Conservation (phyloP, 2,329 filamentous ascomycete genomes). For the Graphilbum fragrans region DNA sequence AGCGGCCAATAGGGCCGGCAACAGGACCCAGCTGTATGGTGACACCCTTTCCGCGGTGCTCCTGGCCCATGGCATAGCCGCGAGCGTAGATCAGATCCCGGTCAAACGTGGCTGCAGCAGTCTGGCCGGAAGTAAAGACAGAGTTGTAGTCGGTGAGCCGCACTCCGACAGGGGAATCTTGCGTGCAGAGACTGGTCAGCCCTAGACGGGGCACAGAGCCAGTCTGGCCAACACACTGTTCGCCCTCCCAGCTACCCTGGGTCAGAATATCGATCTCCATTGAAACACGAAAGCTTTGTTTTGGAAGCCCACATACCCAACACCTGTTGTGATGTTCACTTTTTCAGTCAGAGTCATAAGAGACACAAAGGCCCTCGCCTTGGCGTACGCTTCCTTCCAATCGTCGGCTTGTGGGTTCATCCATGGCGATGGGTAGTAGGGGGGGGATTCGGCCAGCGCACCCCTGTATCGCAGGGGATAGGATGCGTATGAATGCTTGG, state of each 20-base stretch:
- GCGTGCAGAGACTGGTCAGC: constrained; percentile 66
- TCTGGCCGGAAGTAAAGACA: constrained; percentile 68
- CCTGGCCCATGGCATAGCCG: constrained; percentile 59
- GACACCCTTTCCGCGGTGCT: constrained; percentile 60
- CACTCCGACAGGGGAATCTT: constrained; percentile 74
- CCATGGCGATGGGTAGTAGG: constrained; percentile 82
- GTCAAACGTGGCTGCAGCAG: constrained; percentile 75
- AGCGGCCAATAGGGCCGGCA: constrained; percentile 58
- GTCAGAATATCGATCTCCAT: not conserved
- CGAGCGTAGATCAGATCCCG: constrained; percentile 57
- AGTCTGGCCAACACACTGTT: constrained; percentile 65
- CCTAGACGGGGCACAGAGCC: constrained; percentile 60
- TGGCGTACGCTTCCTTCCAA: constrained; percentile 65
- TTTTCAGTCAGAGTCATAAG: constrained; percentile 78
- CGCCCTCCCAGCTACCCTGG: constrained; percentile 45
- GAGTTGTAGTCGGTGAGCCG: constrained; percentile 69
- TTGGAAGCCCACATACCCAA: constrained; percentile 45
- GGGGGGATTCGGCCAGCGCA: constrained; percentile 31
- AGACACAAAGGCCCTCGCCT: constrained; percentile 69
- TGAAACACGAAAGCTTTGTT: not conserved
- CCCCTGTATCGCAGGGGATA: not conserved
- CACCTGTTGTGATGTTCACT: constrained; percentile 88
- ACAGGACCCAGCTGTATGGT: constrained; percentile 65
- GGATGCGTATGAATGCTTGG: constrained; percentile 6
- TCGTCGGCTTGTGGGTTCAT: constrained; percentile 57